phyloP scores from a whole-genome alignment of 192 early-diverging fungal species.

The Podila minutissima region DNA sequence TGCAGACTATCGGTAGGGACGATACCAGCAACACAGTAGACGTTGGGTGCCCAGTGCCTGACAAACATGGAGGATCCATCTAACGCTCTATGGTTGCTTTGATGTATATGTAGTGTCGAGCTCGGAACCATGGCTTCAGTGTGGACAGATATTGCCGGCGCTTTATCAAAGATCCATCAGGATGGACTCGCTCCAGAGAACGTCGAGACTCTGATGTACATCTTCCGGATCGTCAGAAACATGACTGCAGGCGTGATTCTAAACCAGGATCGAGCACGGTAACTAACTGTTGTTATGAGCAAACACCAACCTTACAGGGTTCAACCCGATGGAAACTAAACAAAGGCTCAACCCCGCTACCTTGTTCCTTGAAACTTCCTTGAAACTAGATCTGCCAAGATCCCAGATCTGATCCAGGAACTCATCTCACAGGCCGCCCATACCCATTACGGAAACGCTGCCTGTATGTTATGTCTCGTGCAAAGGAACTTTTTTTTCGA shows the following conservation, averaged over 20 bases:
- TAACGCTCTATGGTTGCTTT: not conserved
- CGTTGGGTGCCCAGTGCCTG: no score
- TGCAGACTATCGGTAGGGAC: constrained; percentile 23
- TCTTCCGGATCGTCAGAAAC: constrained; percentile 40
- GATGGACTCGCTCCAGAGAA: constrained; percentile 25
- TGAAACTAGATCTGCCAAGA: not conserved
- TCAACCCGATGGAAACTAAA: not conserved
- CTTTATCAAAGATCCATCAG: constrained; percentile 10
- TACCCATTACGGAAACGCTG: constrained; percentile 42
- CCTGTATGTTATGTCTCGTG: constrained; percentile 12
- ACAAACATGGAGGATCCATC: not conserved
- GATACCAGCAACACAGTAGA: no score
- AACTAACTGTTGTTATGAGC: not conserved
- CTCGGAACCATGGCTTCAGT: not conserved
- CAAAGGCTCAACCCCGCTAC: not conserved
- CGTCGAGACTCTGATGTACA: constrained; percentile 23
- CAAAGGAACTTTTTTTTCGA: not conserved
- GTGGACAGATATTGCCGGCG: constrained; percentile 8
- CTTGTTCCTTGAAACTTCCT: not conserved
- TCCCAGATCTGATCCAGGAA: constrained; percentile 22
- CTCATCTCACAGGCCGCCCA: constrained; percentile 40
- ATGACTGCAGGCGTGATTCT: constrained; percentile 9
- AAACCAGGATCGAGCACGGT: constrained; percentile 46
- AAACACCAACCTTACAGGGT: no score
- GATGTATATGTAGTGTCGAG: constrained; percentile 7